phyloP scores from a whole-genome alignment of 2,329 filamentous ascomycete species.

The Dactylellina cionopaga region DNA sequence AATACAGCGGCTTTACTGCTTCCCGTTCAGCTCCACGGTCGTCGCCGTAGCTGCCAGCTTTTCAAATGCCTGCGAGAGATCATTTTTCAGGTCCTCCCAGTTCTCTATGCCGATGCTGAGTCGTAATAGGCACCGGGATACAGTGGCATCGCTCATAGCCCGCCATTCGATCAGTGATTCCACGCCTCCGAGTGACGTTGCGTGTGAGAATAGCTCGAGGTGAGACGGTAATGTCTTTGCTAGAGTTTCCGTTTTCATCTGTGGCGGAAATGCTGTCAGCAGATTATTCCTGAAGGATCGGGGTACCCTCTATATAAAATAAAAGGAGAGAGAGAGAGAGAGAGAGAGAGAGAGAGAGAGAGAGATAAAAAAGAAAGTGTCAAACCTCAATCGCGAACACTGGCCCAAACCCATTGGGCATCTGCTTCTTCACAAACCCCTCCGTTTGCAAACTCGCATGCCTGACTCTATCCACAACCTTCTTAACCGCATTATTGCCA shows the following conservation, averaged over 20 bases:
- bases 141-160: constrained; percentile 79
- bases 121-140: constrained; percentile 78
- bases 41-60: constrained; percentile 65
- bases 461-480: constrained; percentile 70
- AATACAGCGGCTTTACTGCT: not conserved
- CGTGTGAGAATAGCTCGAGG: constrained; percentile 87
- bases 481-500: constrained; percentile 63
- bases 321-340: too few species aligned
- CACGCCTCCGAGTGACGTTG: constrained; percentile 90
- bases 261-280: not conserved
- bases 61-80: constrained; percentile 75
- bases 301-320: not conserved
- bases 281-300: not conserved
- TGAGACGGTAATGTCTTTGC: constrained; percentile 80
- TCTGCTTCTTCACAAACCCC: constrained; percentile 83
- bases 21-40: constrained; percentile 44
- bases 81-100: constrained; percentile 82
- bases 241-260: constrained; percentile 61
- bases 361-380: not conserved
- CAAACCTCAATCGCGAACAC: constrained; percentile 82
- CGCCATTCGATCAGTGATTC: constrained; percentile 98
- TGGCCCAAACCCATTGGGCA: constrained; percentile 89
- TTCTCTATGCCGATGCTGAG: constrained; percentile 88
- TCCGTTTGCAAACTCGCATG: constrained; percentile 83
- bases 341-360: too few species aligned